Evolutionary conservation across 768 basidiomycete genomes (phyloP), one percentile per base, ranked within the genome.

Genomic region (Hirschioporus abietinus): DNA sequence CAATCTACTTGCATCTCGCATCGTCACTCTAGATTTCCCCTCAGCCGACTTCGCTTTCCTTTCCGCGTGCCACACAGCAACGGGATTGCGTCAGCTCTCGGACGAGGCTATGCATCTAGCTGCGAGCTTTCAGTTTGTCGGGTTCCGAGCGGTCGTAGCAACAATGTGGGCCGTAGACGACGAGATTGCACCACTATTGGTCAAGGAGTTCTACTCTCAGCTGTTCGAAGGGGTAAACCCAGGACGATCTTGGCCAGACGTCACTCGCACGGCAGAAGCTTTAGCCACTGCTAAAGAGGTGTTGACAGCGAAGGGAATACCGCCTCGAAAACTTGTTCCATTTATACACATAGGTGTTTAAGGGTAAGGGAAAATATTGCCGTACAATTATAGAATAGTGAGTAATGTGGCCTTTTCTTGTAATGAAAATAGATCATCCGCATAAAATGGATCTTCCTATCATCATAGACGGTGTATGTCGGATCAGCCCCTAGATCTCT

Each of bases 31-130:
- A 52, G 5, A 26, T 20, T 18, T 67, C n/a, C 36, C 60, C 8
- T 23, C 61, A 24, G 66, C 65, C 12, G 69, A 69, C 25, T 68
- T 71, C 58, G 70, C 70, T n/a, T 69, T 70, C 58, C 65, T 71
- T 24, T 70, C 66, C 1, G 70, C 70, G 17, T 71, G 69, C 52
- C 63, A 71, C 25, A 70, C 69, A 18, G 69, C 66, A 1, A 60
- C 62, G n/a, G 69, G 70, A 17, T 30, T 24, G 24, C 6, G 35
- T 6, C 30, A 9, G 18, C 59, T 68, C 7, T n/a, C 66, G 0
- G 66, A 67, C 30, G 67, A 68, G 24, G 23, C 67, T 15, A 58
- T 68, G 8, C 67, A 68, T 67, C 58, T 68, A 34, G 67, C 67
- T 6, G 67, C 67, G 17, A 66, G 42, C 52, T 25, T 68, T 26